Evolutionary conservation across 169 alveolate genomes (phyloP).

Genomic region (Plasmodium fragile): DNA sequence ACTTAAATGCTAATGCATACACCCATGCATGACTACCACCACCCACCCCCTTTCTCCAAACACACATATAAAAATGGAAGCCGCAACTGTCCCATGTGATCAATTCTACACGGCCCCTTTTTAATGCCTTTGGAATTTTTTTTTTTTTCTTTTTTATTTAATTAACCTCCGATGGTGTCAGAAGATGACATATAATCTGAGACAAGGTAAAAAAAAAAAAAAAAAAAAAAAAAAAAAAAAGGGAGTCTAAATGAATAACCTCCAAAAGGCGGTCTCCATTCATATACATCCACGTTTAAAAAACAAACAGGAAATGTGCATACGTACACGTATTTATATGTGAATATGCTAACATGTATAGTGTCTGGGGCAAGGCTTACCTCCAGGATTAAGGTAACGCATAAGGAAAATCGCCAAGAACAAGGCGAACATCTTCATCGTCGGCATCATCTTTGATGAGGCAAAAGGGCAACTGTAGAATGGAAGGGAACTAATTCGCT

Average conservation of each 20-base stretch:
- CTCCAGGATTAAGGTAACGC: neutral
- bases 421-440: neutral
- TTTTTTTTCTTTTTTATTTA: neutral
- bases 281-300: neutral
- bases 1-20: neutral
- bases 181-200: neutral
- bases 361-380: neutral
- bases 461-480: neutral
- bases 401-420: neutral
- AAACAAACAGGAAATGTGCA: neutral
- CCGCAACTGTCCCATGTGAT: neutral
- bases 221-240: neutral
- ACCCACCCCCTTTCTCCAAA: neutral
- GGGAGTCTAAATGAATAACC: neutral
- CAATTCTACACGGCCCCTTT: neutral
- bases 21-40: neutral
- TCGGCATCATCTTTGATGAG: neutral
- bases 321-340: neutral
- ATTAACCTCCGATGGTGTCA: conserved; percentile 3
- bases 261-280: neutral
- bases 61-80: neutral
- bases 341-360: neutral
- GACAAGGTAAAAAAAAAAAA: neutral
- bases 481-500: neutral
- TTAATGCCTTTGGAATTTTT: neutral